Evolutionary conservation across 768 basidiomycete genomes (phyloP), one percentile per base, ranked within the genome.

Genomic region (Cantharellus cinnabarinus): DNA sequence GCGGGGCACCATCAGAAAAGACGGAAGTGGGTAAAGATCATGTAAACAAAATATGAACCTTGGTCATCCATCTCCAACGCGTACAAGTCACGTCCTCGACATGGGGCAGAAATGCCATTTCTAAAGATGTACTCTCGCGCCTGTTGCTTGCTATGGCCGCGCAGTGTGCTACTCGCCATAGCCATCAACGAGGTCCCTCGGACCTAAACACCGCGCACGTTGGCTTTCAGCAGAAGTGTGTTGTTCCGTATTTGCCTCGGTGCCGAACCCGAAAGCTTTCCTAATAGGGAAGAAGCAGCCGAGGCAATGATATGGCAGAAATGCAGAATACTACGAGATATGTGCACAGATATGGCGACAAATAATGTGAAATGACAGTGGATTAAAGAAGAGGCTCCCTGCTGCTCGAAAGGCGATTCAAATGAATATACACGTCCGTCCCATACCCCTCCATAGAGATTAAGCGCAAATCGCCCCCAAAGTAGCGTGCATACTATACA

Each of bases 371-470:
- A 29, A 29, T 29, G 20, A 29, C 20, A 29, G 20, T 29, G 20
- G 20, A 29, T 29, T 29, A 29, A 29, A 29, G 85, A 53, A 89
- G 69, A 2, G 87, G 87, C 70, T 89, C 87, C 35, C 80, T 74
- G 65, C 83, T 87, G 66, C 84, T 88, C 5, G 85, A 87, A 14
- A 91, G 75, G 53, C 83, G 76, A 67, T 91, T 91, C 57, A 91
- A 72, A 68, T 93, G 90, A 62, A 94, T 89, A 67, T 93, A 94
- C 2, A 91, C 86, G 67, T 94, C 90, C 41, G 87, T 90, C 5
- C 90, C 89, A 66, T 86, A 90, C n/a, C 95, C 94, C 63, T 99
- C 95, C 93, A 99, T 98, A 50, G 90, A 85, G 62, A 99, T 99
- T 59, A 99, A 70, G 15, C 88, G 76, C 38, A 99, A 72, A 69